phyloP scores from a whole-genome alignment of 495 filamentous ascomycete genomes.

The Xylaria sp. region DNA sequence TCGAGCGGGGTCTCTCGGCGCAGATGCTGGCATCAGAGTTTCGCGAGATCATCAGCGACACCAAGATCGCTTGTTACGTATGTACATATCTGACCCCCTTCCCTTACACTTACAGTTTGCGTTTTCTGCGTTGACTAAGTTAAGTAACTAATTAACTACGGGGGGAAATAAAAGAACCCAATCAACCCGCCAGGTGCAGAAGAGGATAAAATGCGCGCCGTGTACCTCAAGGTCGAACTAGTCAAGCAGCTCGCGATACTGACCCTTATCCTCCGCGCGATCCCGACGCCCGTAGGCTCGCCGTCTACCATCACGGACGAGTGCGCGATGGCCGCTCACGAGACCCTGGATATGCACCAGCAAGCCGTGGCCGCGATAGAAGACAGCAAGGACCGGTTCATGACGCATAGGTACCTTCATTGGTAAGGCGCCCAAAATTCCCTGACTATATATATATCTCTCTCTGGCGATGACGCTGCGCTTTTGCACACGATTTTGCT shows the following conservation, averaged over 20 bases:
- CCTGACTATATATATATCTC: background rate
- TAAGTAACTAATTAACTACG: background rate
- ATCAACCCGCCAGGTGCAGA: background rate
- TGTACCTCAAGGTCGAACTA: slow-evolving; percentile 34
- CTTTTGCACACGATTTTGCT: background rate
- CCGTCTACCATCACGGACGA: slow-evolving; percentile 32
- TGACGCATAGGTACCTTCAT: slow-evolving; percentile 37
- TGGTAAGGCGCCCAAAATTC: slow-evolving; percentile 33
- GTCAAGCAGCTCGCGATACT: slow-evolving; percentile 38
- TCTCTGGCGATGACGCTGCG: background rate
- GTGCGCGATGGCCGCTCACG: slow-evolving; percentile 35
- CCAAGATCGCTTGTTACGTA: slow-evolving; percentile 1
- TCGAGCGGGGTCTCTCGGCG: slow-evolving; percentile 30
- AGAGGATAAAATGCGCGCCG: slow-evolving; percentile 15
- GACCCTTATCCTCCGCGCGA: slow-evolving; percentile 36
- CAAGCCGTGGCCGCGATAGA: slow-evolving; percentile 32
- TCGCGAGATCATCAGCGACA: slow-evolving; percentile 32
- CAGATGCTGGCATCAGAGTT: slow-evolving; percentile 10
- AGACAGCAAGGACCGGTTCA: slow-evolving; percentile 32
- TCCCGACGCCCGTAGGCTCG: slow-evolving; percentile 26
- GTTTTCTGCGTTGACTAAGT: no score
- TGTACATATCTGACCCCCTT: background rate
- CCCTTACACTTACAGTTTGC: no score
- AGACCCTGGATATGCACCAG: slow-evolving; percentile 38
- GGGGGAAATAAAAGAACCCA: background rate